phyloP scores from a whole-genome alignment of 2,329 filamentous ascomycete genomes.

The Arthrobotrys iridis region DNA sequence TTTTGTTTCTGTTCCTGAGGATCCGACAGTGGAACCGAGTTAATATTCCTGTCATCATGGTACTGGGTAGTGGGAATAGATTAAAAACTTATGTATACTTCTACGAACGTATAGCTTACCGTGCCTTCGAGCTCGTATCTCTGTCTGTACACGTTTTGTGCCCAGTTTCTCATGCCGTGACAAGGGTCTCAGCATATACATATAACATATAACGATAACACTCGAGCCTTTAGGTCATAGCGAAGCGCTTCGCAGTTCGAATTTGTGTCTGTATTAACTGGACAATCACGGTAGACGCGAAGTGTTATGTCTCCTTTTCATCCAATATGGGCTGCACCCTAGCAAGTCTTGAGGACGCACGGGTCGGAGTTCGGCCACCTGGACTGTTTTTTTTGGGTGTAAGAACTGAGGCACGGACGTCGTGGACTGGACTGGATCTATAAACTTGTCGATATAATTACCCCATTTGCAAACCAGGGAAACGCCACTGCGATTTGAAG shows the following conservation, averaged over 20 bases:
- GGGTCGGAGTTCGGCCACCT: constrained; percentile 39
- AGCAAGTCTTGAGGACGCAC: not conserved
- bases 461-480: constrained; percentile 17
- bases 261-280: not conserved
- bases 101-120: constrained; percentile 3
- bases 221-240: constrained; percentile 6
- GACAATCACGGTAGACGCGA: constrained; percentile 6
- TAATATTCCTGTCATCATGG: constrained; percentile 46
- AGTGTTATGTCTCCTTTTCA: not conserved
- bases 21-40: constrained; percentile 48
- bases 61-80: constrained; percentile 37
- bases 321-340: constrained; percentile 21
- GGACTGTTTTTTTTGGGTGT: not conserved
- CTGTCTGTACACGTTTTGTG: constrained; percentile 25
- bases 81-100: constrained; percentile 31
- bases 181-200: constrained; percentile 14
- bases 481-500: constrained; percentile 33
- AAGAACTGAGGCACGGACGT: not conserved
- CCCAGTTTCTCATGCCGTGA: constrained; percentile 9
- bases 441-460: constrained; percentile 33
- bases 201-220: constrained; percentile 5
- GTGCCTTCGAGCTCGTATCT: constrained; percentile 23
- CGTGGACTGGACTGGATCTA: constrained; percentile 24
- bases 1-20: constrained; percentile 28
- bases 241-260: constrained; percentile 24